These are phyloP conservation scores for Telfairia occidentalis DNA, from an alignment of 331 rosid genomes.

Conservation along the genomic window DNA sequence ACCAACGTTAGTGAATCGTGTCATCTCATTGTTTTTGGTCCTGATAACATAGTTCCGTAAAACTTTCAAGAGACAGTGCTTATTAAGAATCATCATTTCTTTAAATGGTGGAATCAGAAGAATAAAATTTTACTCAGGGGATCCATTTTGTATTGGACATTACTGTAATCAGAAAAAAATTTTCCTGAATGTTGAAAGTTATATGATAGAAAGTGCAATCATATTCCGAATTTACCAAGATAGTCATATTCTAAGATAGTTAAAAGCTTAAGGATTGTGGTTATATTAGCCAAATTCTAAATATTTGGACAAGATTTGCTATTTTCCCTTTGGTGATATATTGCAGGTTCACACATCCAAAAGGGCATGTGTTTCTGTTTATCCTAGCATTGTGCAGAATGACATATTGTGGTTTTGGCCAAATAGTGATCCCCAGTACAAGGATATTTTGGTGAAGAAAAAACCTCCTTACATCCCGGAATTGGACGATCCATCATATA, in stretches of 20 bases:
- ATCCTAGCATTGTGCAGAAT: slow-evolving; percentile 66
- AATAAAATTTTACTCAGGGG: not conserved
- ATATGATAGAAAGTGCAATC: not conserved
- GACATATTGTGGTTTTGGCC: slow-evolving; percentile 89
- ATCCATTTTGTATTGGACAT: not conserved
- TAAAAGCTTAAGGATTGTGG: not conserved
- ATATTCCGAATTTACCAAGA: not conserved
- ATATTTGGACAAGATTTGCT: not conserved
- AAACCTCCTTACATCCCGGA: slow-evolving; percentile 58
- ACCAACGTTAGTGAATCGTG: not conserved
- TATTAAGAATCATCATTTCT: not conserved
- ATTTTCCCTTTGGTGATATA: slow-evolving; percentile 5
- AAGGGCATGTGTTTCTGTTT: slow-evolving; percentile 66
- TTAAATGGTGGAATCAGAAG: not conserved
- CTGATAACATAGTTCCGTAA: not conserved
- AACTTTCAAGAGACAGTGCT: not conserved
- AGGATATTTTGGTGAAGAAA: slow-evolving; percentile 42
- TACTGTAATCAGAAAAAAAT: not conserved
- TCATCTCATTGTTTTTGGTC: not conserved
- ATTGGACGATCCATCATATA: slow-evolving; percentile 59
- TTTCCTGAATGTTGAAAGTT: not conserved
- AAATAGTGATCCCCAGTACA: slow-evolving; percentile 55
- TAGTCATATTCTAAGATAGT: not conserved
- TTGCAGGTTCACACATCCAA: slow-evolving; percentile 62
- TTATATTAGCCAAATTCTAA: not conserved